These are phyloP conservation scores for Zea luxurians DNA, from an alignment of 176 grass and related monocot species.

Conservation along the genomic window DNA sequence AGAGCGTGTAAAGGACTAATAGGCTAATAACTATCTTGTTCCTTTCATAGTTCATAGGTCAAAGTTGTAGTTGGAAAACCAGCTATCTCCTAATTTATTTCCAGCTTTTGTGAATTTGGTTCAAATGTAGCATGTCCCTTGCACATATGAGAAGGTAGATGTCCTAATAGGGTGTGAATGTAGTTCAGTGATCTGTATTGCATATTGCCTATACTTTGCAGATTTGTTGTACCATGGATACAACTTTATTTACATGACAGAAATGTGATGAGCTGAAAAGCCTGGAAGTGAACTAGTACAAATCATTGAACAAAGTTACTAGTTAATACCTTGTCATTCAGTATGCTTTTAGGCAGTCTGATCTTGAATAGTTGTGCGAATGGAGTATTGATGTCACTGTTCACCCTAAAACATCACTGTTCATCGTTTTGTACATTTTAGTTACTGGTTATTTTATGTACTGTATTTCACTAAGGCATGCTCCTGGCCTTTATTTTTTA, in stretches of 20 bases:
- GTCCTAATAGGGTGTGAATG: not conserved
- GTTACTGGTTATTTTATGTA: not conserved
- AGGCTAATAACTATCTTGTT: not conserved
- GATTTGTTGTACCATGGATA: not conserved
- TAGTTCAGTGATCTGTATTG: not conserved
- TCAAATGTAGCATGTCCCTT: not conserved
- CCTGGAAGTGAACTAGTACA: not conserved
- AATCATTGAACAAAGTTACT: not conserved
- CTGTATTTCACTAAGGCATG: constrained; percentile 10
- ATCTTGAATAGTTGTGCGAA: not conserved
- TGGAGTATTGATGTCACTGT: not conserved
- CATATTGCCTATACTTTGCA: not conserved
- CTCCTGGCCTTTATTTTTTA: not conserved
- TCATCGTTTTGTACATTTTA: not conserved
- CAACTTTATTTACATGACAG: constrained; percentile 3
- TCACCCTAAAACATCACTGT: not conserved
- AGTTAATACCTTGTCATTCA: not conserved
- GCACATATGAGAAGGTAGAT: not conserved
- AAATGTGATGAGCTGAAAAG: not conserved
- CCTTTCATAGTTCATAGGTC: constrained; percentile 1
- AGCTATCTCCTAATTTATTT: constrained; percentile 16
- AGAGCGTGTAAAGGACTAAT: not conserved
- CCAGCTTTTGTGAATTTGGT: not conserved
- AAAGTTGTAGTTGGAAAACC: not conserved
- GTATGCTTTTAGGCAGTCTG: constrained; percentile 11